A percentile compares a stretch with the other conserved stretches of the same genome.
Evolutionary conservation across 2,329 filamentous ascomycete species (phyloP).

Genomic region (Aciculosporium take): DNA sequence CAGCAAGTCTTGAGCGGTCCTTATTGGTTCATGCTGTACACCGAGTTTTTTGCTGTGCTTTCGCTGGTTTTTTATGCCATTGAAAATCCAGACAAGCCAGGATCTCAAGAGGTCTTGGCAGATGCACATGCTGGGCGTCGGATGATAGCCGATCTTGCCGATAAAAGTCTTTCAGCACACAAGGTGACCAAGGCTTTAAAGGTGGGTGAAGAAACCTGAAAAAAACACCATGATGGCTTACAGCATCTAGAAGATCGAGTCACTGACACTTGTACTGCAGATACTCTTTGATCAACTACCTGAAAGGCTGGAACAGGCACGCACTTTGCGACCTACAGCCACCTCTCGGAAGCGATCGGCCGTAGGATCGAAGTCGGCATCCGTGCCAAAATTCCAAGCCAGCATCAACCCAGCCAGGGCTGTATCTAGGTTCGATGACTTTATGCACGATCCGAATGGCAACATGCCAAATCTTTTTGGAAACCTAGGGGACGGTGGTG

Average conservation of each 20-base stretch:
- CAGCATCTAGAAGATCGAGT: not conserved
- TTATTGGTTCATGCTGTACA: constrained; percentile 80
- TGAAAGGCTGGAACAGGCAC: constrained; percentile 46
- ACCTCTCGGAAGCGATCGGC: constrained; percentile 44
- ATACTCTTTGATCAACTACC: constrained; percentile 74
- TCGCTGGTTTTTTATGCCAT: constrained; percentile 68
- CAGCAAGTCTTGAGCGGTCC: constrained; percentile 63
- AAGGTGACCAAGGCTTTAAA: constrained; percentile 65
- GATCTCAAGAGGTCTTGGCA: constrained; percentile 64
- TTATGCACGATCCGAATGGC: constrained; percentile 17
- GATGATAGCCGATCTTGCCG: constrained; percentile 63
- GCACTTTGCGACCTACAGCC: constrained; percentile 17
- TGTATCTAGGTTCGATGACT: constrained; percentile 20
- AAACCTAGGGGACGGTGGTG: constrained; percentile 21
- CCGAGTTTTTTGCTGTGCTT: constrained; percentile 67
- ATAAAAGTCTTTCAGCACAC: constrained; percentile 79
- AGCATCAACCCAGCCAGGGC: constrained; percentile 18
- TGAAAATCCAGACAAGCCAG: constrained; percentile 63
- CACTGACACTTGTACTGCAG: constrained; percentile 26
- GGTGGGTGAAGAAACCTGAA: constrained; percentile 32
- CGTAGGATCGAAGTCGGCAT: constrained; percentile 24
- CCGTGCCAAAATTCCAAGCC: constrained; percentile 17
- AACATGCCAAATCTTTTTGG: constrained; percentile 12
- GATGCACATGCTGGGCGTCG: constrained; percentile 78
- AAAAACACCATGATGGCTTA: not conserved